Evolutionary conservation across 163 green algal species (phyloP), one percentile per base, ranked within the genome.

Genomic region (Scenedesmus sp.): DNA sequence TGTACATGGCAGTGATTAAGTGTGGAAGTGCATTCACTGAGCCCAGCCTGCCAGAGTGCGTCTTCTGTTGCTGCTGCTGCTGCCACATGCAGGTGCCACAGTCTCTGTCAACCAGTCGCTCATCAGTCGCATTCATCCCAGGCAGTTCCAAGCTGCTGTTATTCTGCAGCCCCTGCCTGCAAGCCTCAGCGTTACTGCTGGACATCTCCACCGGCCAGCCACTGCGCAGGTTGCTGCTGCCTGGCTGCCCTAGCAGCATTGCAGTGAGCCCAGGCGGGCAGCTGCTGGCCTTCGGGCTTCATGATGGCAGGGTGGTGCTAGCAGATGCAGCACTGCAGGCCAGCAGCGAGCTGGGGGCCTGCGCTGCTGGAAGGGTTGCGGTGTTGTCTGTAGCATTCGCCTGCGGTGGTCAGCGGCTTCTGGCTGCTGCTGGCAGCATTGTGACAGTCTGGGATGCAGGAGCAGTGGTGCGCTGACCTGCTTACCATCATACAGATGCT

Each of bases 101-200:
- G 18, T 24, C 12, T 2, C 68, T 92, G 65, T 68, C 88, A 1
- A 24, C 53, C 15, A 49, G 43, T 26, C 83, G 18, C 13, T 80
- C 88, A 20, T 30, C 40, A 43, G 68, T 89, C 0, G 42, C 44
- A 12, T 92, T 92, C 81, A 80, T 89, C 43, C 81, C 81, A 26
- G 46, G 46, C 68, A 89, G 81, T 68, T 30, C 65, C 42, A 43
- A 37, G 15, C 81, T 89, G 44, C 88, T 92, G 81, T 81, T 92
- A 7, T 92, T 92, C 88, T 85, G 7, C 81, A 92, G 88, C 70
- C 80, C 88, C 37, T 92, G 88, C 72, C 68, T 92, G 59, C n/a
- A 51, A 0, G 16, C 61, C 6, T 24, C 37, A 20, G 88, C 82
- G 2, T 35, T 92, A 33, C 81, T 92, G 49, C 46, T 89, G 2